Conservation (phyloP, 2,329 filamentous ascomycete species). For the Phaeosphaeriaceae sp. region DNA sequence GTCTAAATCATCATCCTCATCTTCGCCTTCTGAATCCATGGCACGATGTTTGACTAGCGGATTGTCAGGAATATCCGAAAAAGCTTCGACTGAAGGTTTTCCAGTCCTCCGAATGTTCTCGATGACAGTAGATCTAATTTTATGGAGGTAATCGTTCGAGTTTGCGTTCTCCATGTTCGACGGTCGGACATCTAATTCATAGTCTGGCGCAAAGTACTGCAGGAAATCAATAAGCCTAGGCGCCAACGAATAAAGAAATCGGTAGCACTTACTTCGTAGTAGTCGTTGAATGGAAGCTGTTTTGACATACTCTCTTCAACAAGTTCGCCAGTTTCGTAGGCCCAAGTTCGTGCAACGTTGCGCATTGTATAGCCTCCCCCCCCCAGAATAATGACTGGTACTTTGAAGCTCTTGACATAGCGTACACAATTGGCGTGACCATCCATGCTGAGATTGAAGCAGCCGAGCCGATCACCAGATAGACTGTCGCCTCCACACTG, state of each 20-base stretch:
- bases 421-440: conserved; percentile 74
- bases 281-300: conserved; percentile 94
- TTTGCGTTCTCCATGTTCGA: conserved; percentile 78
- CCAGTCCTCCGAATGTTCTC: conserved; percentile 70
- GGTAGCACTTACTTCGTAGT: conserved; percentile 70
- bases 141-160: conserved; percentile 70
- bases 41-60: conserved; percentile 54
- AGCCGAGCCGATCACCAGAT: conserved; percentile 70
- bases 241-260: not conserved
- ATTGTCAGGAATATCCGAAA: conserved; percentile 64
- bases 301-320: conserved; percentile 82
- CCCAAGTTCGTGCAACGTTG: conserved; percentile 68
- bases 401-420: conserved; percentile 70
- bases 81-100: conserved; percentile 59
- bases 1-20: conserved; percentile 70
- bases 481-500: conserved; percentile 73
- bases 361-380: conserved; percentile 75
- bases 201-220: conserved; percentile 72
- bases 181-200: conserved; percentile 71
- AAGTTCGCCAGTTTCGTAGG: conserved; percentile 75
- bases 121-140: conserved; percentile 69
- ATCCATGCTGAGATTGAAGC: conserved; percentile 74
- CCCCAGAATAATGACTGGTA: conserved; percentile 69
- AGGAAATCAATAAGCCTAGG: conserved; percentile 22
- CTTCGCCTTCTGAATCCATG: conserved; percentile 70